phyloP scores from a whole-genome alignment of 164 flowering plant species.

The Liriodendron chinense region DNA sequence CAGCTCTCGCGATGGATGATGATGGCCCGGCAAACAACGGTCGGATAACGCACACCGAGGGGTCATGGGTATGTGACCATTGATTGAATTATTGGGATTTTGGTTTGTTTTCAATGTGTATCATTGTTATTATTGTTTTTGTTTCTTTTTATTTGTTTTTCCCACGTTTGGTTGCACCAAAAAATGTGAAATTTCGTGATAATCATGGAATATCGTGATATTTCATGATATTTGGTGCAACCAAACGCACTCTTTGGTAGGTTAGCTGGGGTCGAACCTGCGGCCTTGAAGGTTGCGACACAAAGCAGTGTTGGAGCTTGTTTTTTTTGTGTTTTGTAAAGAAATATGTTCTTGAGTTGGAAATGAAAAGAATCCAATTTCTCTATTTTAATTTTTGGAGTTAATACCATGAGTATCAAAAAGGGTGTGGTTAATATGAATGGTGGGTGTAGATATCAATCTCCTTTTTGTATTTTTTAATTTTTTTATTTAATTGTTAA shows the following conservation, averaged over 20 bases:
- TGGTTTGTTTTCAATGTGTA: background rate
- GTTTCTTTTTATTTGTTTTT: no score
- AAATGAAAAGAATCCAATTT: background rate
- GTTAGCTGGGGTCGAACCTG: no score
- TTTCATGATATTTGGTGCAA: background rate
- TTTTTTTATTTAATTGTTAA: no score
- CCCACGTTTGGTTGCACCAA: background rate
- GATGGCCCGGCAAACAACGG: background rate
- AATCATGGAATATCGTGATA: background rate
- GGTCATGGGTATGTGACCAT: background rate
- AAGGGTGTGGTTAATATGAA: background rate
- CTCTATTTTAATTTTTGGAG: background rate
- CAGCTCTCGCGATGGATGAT: conserved; percentile 37
- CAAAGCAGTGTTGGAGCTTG: background rate
- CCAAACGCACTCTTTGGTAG: no score
- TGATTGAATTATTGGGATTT: background rate
- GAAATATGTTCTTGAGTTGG: background rate
- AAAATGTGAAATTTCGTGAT: no score
- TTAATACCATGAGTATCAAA: background rate
- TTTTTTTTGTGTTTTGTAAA: background rate
- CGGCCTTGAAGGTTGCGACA: background rate
- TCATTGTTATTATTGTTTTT: background rate
- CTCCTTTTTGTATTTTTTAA: background rate
- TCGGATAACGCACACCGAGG: background rate
- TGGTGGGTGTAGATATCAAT: background rate